Percentiles rank a stretch among this genome's conserved stretches.
Conservation (phyloP, 2,329 filamentous ascomycete species). For the Talaromyces sp. region DNA sequence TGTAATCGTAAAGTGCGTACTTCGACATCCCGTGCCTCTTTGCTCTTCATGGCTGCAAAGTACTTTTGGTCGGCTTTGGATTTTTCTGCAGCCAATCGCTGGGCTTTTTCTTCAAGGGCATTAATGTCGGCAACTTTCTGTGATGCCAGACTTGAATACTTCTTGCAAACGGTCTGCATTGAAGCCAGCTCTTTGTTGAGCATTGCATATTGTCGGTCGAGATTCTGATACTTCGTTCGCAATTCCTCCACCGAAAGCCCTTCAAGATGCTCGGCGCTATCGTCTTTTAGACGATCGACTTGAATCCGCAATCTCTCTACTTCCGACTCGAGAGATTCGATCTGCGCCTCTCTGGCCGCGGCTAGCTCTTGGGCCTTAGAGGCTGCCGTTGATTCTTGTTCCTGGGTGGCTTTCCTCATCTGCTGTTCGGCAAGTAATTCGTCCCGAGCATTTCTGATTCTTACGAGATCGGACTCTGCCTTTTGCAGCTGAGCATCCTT, state of each 20-base stretch:
- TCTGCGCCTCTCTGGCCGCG: slow-evolving; percentile 74
- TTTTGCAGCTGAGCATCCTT: slow-evolving; percentile 77
- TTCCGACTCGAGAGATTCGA: slow-evolving; percentile 77
- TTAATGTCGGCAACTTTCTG: slow-evolving; percentile 81
- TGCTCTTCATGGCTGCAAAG: slow-evolving; percentile 91
- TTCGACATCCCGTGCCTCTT: slow-evolving; percentile 78
- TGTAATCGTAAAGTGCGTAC: slow-evolving; percentile 75
- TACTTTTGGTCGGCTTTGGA: slow-evolving; percentile 97
- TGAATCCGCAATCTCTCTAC: slow-evolving; percentile 65
- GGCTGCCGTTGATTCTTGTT: slow-evolving; percentile 67
- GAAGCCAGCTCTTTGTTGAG: slow-evolving; percentile 84
- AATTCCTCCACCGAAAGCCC: slow-evolving; percentile 67
- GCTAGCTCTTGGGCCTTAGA: slow-evolving; percentile 77
- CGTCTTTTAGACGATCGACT: slow-evolving; percentile 47
- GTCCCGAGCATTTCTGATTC: slow-evolving; percentile 79
- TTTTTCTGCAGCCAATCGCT: slow-evolving; percentile 78
- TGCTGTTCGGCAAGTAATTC: slow-evolving; percentile 79
- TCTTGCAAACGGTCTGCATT: slow-evolving; percentile 87
- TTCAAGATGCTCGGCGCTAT: slow-evolving; percentile 48
- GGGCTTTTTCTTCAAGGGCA: slow-evolving; percentile 72
- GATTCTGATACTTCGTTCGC: slow-evolving; percentile 66
- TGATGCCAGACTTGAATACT: slow-evolving; percentile 76
- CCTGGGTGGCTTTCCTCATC: slow-evolving; percentile 73
- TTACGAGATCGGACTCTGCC: slow-evolving; percentile 78
- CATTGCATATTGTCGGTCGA: slow-evolving; percentile 76